phyloP scores from a whole-genome alignment of 2,329 filamentous ascomycete species.

The Colletotrichum limetticola region DNA sequence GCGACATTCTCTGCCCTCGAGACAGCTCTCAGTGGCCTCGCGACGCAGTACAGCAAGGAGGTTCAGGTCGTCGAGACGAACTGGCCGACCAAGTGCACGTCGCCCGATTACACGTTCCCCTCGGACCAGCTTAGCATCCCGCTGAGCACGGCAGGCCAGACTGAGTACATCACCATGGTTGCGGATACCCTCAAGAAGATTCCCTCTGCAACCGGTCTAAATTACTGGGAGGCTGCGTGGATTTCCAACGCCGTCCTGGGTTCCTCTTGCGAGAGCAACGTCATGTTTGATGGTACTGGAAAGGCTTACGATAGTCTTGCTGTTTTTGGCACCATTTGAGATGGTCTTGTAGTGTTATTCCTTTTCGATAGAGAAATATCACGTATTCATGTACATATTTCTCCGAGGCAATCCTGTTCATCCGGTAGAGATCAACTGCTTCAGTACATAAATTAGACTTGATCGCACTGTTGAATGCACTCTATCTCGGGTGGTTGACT shows the following conservation, averaged over 20 bases:
- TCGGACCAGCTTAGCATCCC: not conserved
- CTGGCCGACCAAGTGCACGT: slow-evolving; percentile 3
- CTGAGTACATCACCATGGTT: not conserved
- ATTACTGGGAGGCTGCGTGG: slow-evolving; percentile 6
- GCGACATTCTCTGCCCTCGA: not conserved
- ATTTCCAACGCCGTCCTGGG: not conserved
- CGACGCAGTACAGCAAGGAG: slow-evolving; percentile 1
- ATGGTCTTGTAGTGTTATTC: too few species aligned
- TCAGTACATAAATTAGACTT: too few species aligned
- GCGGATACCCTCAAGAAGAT: not conserved
- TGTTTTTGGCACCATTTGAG: not conserved
- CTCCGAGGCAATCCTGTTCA: too few species aligned
- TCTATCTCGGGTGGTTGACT: too few species aligned
- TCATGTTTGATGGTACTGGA: not conserved
- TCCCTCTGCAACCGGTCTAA: not conserved
- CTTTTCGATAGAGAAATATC: too few species aligned
- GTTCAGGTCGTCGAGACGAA: slow-evolving; percentile 9
- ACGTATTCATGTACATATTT: too few species aligned
- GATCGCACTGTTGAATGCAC: too few species aligned
- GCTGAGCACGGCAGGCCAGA: not conserved
- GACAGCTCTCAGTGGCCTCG: not conserved
- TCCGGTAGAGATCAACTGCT: too few species aligned
- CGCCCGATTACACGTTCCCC: not conserved
- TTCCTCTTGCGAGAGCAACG: not conserved
- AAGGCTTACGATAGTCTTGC: not conserved